Conservation (phyloP, 2,329 filamentous ascomycete species). For the Colletotrichum sp. region DNA sequence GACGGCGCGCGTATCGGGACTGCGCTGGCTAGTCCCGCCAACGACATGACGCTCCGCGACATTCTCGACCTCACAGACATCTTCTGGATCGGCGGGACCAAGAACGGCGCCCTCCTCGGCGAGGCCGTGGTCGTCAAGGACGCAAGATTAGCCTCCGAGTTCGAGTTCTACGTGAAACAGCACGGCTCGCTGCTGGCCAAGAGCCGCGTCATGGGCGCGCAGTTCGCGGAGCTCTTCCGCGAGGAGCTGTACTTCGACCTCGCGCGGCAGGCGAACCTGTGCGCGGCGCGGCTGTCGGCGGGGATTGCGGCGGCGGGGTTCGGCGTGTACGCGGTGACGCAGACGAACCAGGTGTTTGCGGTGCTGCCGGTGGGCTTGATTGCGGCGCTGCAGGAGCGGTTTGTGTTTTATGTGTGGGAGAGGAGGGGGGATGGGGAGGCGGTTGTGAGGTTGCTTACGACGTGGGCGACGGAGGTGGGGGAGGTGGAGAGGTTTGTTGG, state of each 20-base stretch:
- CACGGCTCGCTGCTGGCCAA: slow-evolving; percentile 56
- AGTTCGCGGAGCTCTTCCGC: slow-evolving; percentile 55
- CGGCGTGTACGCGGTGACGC: slow-evolving; percentile 45
- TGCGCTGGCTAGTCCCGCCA: slow-evolving; percentile 45
- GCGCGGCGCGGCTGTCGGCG: slow-evolving; percentile 47
- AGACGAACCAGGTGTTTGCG: slow-evolving; percentile 59
- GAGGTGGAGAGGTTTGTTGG: slow-evolving; percentile 44
- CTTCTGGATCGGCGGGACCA: slow-evolving; percentile 61
- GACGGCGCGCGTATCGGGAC: slow-evolving; percentile 50
- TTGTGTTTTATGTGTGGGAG: slow-evolving; percentile 55
- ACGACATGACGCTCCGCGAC: slow-evolving; percentile 48
- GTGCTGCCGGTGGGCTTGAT: slow-evolving; percentile 44
- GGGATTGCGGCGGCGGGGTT: slow-evolving; percentile 48
- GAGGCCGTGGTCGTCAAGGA: slow-evolving; percentile 56
- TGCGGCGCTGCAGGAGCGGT: slow-evolving; percentile 43
- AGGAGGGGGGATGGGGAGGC: slow-evolving; percentile 40
- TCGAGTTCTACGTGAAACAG: slow-evolving; percentile 57
- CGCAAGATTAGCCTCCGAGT: slow-evolving; percentile 44
- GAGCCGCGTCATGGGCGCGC: slow-evolving; percentile 51
- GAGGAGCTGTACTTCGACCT: slow-evolving; percentile 50
- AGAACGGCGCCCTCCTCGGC: slow-evolving; percentile 54
- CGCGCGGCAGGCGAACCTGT: slow-evolving; percentile 47
- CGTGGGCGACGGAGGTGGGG: slow-evolving; percentile 51
- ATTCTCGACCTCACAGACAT: slow-evolving; percentile 53
- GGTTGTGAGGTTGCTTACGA: slow-evolving; percentile 52